Conservation (phyloP, 2,329 filamentous ascomycete species). For the Tympanopsis confertula region DNA sequence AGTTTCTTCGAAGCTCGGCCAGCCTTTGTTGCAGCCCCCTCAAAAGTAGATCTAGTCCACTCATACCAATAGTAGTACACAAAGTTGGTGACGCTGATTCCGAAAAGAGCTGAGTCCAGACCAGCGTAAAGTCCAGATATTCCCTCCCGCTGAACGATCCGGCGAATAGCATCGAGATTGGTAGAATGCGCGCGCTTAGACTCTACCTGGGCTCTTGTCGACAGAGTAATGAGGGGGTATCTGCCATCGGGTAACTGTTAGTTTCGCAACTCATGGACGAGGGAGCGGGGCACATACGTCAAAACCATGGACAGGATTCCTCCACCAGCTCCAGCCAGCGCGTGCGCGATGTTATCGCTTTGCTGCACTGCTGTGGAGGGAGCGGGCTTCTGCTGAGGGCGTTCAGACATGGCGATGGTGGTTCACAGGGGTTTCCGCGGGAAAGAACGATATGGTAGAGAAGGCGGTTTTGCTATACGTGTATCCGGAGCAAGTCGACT, state of each 20-base stretch:
- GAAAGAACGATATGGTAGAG: no score
- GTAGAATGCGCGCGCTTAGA: conserved; percentile 82
- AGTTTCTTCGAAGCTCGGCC: conserved; percentile 51
- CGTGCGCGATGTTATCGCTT: conserved; percentile 94
- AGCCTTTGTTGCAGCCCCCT: conserved; percentile 59
- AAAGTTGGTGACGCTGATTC: conserved; percentile 97
- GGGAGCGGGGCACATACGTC: conserved; percentile 50
- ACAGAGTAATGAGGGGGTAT: conserved; percentile 93
- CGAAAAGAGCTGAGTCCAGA: conserved; percentile 86
- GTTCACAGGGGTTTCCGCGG: no score
- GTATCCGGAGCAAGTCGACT: no score
- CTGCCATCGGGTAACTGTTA: conserved; percentile 28
- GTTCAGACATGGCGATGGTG: no score
- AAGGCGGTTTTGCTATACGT: no score
- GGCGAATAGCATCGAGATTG: conserved; percentile 70
- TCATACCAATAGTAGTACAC: conserved; percentile 99
- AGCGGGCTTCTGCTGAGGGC: no score
- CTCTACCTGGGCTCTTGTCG: conserved; percentile 93
- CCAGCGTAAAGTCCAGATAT: conserved; percentile 82
- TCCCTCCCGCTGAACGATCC: conserved; percentile 86
- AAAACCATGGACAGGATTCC: conserved; percentile 91
- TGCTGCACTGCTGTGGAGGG: conserved; percentile 60
- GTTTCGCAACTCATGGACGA: not conserved
- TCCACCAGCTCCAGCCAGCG: conserved; percentile 82
- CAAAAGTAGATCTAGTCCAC: conserved; percentile 84